Conservation (phyloP, 2,329 filamentous ascomycete genomes). For the Calonectria henricotiae region DNA sequence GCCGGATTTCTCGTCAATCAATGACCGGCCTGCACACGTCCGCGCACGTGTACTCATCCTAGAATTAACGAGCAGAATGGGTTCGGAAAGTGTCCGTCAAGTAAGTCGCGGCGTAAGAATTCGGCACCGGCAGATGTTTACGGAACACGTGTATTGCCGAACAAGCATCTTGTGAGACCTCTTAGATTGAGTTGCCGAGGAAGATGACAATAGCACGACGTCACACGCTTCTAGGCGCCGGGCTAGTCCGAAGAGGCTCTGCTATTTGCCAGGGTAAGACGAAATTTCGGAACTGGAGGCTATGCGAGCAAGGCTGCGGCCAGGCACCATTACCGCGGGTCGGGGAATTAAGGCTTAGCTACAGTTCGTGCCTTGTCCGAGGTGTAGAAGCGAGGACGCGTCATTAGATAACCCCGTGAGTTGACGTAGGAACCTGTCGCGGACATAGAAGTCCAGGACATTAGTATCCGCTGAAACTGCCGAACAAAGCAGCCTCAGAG, state of each 20-base stretch:
- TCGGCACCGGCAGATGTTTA: slow-evolving; percentile 41
- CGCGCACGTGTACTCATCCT: slow-evolving; percentile 1
- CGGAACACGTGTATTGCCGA: slow-evolving; percentile 47
- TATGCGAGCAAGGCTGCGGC: slow-evolving; percentile 28
- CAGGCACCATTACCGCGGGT: slow-evolving; percentile 44
- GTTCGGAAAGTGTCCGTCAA: slow-evolving; percentile 29
- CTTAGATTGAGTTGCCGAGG: slow-evolving; percentile 40
- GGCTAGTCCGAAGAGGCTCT: slow-evolving; percentile 32
- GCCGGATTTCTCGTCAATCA: slow-evolving; percentile 4
- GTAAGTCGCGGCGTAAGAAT: slow-evolving; percentile 28
- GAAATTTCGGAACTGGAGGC: slow-evolving; percentile 38
- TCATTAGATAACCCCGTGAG: slow-evolving; percentile 5
- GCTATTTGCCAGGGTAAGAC: slow-evolving; percentile 27
- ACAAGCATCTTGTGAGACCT: slow-evolving; percentile 46
- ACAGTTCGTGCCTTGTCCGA: slow-evolving; percentile 37
- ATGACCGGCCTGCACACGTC: slow-evolving; percentile 1
- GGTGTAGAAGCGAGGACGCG: slow-evolving; percentile 35
- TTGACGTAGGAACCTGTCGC: slow-evolving; percentile 15
- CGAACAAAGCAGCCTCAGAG: slow-evolving; percentile 15
- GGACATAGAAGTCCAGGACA: slow-evolving; percentile 30
- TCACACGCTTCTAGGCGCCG: slow-evolving; percentile 44
- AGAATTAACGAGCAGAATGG: slow-evolving; percentile 14
- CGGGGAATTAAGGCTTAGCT: slow-evolving; percentile 40
- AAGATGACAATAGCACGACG: slow-evolving; percentile 44
- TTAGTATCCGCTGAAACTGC: slow-evolving; percentile 32